phyloP scores from a whole-genome alignment of 1,284 basidiomycete genomes.

The Schizophyllum amplum region DNA sequence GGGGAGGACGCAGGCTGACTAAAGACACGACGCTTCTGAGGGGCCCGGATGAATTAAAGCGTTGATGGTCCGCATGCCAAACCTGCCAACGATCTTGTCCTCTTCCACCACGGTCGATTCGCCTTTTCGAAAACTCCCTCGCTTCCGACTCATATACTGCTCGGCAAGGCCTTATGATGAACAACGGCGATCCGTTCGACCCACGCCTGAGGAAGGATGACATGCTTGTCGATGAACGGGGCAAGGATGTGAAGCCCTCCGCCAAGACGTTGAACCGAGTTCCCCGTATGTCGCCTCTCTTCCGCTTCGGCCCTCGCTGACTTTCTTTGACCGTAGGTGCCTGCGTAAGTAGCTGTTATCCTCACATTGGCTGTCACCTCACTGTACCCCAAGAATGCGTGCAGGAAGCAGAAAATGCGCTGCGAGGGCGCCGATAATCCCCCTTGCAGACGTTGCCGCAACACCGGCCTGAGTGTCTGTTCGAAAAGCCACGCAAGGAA shows the following conservation, averaged over 20 bases:
- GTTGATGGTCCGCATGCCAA: background rate
- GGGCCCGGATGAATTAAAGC: background rate
- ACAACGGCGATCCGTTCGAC: background rate
- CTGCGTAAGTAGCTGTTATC: constrained; percentile 45
- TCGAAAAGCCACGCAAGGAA: constrained; percentile 83
- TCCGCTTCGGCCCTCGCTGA: constrained; percentile 12
- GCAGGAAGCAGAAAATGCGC: constrained; percentile 82
- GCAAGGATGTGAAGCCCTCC: constrained; percentile 54
- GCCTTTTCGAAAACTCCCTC: background rate
- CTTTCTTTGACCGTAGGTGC: constrained; percentile 42
- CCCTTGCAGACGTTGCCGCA: constrained; percentile 83
- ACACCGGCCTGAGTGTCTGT: constrained; percentile 82
- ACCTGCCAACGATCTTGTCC: background rate
- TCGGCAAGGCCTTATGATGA: background rate
- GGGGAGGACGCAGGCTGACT: background rate
- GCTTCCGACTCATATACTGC: background rate
- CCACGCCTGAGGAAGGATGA: constrained; percentile 28
- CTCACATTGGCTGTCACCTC: constrained; percentile 4
- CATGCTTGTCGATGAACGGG: constrained; percentile 24
- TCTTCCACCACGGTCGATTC: background rate
- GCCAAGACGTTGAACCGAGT: constrained; percentile 75
- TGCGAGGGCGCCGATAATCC: constrained; percentile 88
- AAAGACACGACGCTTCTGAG: background rate
- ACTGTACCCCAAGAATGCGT: constrained; percentile 53
- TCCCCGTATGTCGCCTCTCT: constrained; percentile 51